A percentile compares a stretch with the other conserved stretches of the same genome.
Evolutionary conservation across 352 stramenopile genomes (phyloP).

Genomic region (Globisporangium megalacanthum): DNA sequence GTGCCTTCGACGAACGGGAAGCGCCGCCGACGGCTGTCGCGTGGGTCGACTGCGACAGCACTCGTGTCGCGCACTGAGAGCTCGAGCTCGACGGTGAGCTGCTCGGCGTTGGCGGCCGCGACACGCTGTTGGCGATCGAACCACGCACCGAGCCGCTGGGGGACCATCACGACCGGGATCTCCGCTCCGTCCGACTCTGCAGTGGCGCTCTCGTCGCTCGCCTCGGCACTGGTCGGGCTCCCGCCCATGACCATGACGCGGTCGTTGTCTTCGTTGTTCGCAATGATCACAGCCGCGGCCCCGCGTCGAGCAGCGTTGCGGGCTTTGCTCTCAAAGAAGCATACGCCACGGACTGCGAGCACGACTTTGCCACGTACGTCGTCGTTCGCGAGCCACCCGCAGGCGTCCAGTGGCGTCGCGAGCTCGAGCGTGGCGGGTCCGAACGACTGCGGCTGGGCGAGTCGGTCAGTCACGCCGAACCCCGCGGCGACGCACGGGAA

Average conservation of each 20-base stretch:
- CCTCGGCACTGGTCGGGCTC: slow-evolving; percentile 9
- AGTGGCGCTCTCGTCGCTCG: slow-evolving; percentile 14
- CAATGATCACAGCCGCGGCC: slow-evolving; percentile 48
- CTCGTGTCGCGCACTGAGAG: slow-evolving; percentile 27
- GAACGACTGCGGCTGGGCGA: slow-evolving; percentile 23
- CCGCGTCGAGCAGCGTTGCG: slow-evolving; percentile 39
- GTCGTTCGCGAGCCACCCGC: slow-evolving; percentile 30
- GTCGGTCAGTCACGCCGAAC: slow-evolving; percentile 42
- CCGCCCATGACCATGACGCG: slow-evolving; percentile 78
- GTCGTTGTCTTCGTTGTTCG: slow-evolving; percentile 60
- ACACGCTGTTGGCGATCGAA: slow-evolving; percentile 21
- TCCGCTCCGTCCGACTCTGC: not conserved
- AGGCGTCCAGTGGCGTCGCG: slow-evolving; percentile 49
- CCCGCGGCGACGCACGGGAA: slow-evolving; percentile 60
- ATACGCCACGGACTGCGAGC: slow-evolving; percentile 47
- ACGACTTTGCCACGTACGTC: slow-evolving; percentile 43
- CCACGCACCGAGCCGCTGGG: slow-evolving; percentile 55
- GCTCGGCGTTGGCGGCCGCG: slow-evolving; percentile 4
- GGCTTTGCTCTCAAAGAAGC: slow-evolving; percentile 74
- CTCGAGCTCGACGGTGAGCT: slow-evolving; percentile 29
- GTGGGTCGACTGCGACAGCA: slow-evolving; percentile 8
- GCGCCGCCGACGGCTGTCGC: slow-evolving; percentile 6
- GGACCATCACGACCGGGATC: slow-evolving; percentile 62
- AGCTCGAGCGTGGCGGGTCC: slow-evolving; percentile 29
- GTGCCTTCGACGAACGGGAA: slow-evolving; percentile 45